A percentile compares a stretch with the other conserved stretches of the same genome.
Conservation (phyloP, 2,329 filamentous ascomycete genomes). For the Keithomyces neogunnii region DNA sequence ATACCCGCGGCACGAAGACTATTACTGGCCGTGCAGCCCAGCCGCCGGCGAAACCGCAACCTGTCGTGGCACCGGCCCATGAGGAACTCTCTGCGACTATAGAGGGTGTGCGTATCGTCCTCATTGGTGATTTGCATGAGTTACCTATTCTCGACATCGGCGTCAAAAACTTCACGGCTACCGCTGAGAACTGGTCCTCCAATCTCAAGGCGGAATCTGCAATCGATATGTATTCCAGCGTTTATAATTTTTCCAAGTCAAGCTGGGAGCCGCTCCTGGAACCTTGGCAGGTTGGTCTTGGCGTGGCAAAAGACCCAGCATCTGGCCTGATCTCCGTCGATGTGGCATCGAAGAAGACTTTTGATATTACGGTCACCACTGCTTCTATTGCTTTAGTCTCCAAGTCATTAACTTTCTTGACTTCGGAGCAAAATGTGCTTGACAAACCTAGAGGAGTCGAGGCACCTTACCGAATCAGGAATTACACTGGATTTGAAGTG, state of each 20-base stretch:
- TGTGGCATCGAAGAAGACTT: slow-evolving; percentile 76
- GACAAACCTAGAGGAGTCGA: slow-evolving; percentile 89
- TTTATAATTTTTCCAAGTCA: slow-evolving; percentile 99
- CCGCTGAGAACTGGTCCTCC: slow-evolving; percentile 85
- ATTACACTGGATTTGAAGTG: slow-evolving; percentile 90
- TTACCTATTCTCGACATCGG: slow-evolving; percentile 90
- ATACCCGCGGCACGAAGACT: slow-evolving; percentile 30
- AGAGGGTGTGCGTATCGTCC: slow-evolving; percentile 80
- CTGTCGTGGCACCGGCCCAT: slow-evolving; percentile 18
- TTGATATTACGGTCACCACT: slow-evolving; percentile 88
- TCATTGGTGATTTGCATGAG: slow-evolving; percentile 95
- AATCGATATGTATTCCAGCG: slow-evolving; percentile 91
- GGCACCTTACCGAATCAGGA: slow-evolving; percentile 86
- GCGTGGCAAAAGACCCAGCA: slow-evolving; percentile 68
- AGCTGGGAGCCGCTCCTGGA: slow-evolving; percentile 96
- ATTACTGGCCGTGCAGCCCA: slow-evolving; percentile 21
- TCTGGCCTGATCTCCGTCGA: slow-evolving; percentile 76
- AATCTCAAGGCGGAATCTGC: slow-evolving; percentile 78
- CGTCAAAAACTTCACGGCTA: slow-evolving; percentile 79
- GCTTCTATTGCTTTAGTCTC: slow-evolving; percentile 88
- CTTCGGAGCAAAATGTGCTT: slow-evolving; percentile 75
- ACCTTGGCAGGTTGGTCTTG: slow-evolving; percentile 91
- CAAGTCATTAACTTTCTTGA: slow-evolving; percentile 87
- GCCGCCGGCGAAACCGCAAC: slow-evolving; percentile 9
- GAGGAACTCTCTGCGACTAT: slow-evolving; percentile 83